Percentiles rank a stretch among this genome's conserved stretches.
These are phyloP conservation scores for Zymoseptoria crescenta DNA, from an alignment of 2,329 filamentous ascomycete genomes.

Conservation along the genomic window DNA sequence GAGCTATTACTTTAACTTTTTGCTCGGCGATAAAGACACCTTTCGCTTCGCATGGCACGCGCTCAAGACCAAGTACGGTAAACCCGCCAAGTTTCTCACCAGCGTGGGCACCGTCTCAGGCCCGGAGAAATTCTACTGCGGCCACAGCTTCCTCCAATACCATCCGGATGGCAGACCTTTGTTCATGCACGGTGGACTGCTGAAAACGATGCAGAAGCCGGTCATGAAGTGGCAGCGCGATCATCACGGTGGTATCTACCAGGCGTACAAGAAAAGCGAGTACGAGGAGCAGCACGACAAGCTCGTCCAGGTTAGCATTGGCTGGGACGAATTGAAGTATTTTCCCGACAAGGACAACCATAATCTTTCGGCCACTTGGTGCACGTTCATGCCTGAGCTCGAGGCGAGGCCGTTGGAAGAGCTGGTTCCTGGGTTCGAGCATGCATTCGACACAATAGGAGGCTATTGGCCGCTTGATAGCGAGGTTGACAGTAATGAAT, in stretches of 20 bases:
- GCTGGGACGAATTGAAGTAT: slow-evolving; percentile 11
- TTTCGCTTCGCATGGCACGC: slow-evolving; percentile 29
- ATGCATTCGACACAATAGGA: slow-evolving; percentile 18
- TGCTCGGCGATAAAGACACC: slow-evolving; percentile 32
- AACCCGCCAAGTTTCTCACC: slow-evolving; percentile 23
- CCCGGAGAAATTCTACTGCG: slow-evolving; percentile 22
- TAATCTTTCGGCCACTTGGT: slow-evolving; percentile 6
- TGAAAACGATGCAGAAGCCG: slow-evolving; percentile 31
- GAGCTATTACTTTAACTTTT: slow-evolving; percentile 20
- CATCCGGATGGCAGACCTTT: slow-evolving; percentile 25
- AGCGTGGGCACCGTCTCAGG: slow-evolving; percentile 17
- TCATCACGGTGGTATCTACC: slow-evolving; percentile 23
- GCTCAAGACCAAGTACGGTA: slow-evolving; percentile 24
- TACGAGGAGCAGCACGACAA: slow-evolving; percentile 13
- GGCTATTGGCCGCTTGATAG: slow-evolving; percentile 23
- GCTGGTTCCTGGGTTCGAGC: slow-evolving; percentile 14
- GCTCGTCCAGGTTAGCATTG: slow-evolving; percentile 11
- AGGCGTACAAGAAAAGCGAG: slow-evolving; percentile 24
- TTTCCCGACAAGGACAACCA: slow-evolving; percentile 7
- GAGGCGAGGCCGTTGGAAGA: slow-evolving; percentile 19
- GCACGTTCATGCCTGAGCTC: slow-evolving; percentile 20
- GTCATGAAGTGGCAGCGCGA: slow-evolving; percentile 23
- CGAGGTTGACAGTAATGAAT: background rate
- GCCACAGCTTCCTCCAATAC: slow-evolving; percentile 27
- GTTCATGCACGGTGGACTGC: slow-evolving; percentile 26